phyloP scores from a whole-genome alignment of 768 basidiomycete species.

The Gymnopilus dilepis region DNA sequence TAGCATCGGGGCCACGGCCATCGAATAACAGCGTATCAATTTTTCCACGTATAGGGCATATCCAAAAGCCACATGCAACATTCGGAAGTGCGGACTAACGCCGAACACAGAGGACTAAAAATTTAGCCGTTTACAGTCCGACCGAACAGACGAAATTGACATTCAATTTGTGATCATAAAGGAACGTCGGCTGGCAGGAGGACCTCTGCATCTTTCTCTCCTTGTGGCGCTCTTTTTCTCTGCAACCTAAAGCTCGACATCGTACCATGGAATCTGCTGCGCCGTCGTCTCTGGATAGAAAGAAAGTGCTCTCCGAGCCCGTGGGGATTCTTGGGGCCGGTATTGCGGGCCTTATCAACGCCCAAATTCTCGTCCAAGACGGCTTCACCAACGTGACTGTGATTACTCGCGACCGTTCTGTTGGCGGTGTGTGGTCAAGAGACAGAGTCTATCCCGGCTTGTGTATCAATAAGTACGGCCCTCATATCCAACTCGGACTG shows the following conservation, averaged over 20 bases:
- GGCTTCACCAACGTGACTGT: constrained; percentile 61
- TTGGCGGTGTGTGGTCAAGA: constrained; percentile 66
- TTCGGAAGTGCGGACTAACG: neutral
- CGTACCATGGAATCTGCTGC: neutral
- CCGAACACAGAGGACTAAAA: neutral
- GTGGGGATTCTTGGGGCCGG: constrained; percentile 64
- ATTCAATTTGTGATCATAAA: neutral
- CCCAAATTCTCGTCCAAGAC: constrained; percentile 58
- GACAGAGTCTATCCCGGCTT: constrained; percentile 62
- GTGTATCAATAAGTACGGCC: constrained; percentile 61
- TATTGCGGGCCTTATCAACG: constrained; percentile 62
- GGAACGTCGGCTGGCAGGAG: neutral
- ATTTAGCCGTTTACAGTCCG: no score
- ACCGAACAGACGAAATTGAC: neutral
- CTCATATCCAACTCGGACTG: neutral
- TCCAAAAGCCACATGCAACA: neutral
- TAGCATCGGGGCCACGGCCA: no score
- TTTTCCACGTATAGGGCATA: neutral
- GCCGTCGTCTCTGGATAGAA: neutral
- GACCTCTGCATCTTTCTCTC: no score
- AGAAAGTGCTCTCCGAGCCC: constrained; percentile 17
- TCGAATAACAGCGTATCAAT: neutral
- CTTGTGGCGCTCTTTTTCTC: neutral
- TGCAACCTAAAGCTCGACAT: neutral
- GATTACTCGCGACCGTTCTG: constrained; percentile 56